A percentile compares a stretch with the other conserved stretches of the same genome.
These are phyloP conservation scores for Aspergillus pseudoviridinutans DNA, from an alignment of 2,329 filamentous ascomycete genomes.

Conservation along the genomic window DNA sequence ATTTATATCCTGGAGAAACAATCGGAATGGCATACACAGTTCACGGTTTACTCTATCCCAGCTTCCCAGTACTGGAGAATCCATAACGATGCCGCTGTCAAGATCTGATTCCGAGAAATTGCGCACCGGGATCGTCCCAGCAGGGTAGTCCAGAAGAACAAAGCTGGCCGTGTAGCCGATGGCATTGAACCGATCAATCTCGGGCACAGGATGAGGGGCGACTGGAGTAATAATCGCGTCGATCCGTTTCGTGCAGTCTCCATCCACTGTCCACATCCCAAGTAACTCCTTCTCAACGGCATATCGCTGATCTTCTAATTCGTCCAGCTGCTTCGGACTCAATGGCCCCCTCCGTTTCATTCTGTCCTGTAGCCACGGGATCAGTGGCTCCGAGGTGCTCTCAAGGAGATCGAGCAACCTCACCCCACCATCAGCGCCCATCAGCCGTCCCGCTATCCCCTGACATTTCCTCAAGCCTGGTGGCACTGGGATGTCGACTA, in stretches of 20 bases:
- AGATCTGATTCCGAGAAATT: constrained; percentile 49
- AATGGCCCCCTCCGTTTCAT: constrained; percentile 48
- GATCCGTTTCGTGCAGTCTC: background rate
- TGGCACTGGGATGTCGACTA: constrained; percentile 56
- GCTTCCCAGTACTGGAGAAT: constrained; percentile 40
- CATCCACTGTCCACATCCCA: constrained; percentile 49
- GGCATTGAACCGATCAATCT: constrained; percentile 60
- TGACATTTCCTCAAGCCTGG: constrained; percentile 53
- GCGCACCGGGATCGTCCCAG: constrained; percentile 55
- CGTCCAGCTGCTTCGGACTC: constrained; percentile 46
- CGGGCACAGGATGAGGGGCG: constrained; percentile 60
- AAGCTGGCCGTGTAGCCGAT: constrained; percentile 60
- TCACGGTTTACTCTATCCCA: constrained; percentile 62
- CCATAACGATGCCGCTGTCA: constrained; percentile 44
- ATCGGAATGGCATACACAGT: constrained; percentile 46
- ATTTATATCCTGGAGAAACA: background rate
- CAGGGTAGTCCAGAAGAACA: constrained; percentile 60
- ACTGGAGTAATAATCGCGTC: constrained; percentile 63
- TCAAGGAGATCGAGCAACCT: constrained; percentile 56
- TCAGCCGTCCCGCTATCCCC: constrained; percentile 54
- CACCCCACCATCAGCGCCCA: constrained; percentile 55
- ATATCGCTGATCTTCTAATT: constrained; percentile 52
- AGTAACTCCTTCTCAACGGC: constrained; percentile 54
- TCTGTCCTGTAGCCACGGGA: constrained; percentile 54
- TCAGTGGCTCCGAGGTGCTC: constrained; percentile 53